These are phyloP conservation scores for Pouteria campechiana DNA, from an alignment of 179 eudicot genomes.

Conservation along the genomic window DNA sequence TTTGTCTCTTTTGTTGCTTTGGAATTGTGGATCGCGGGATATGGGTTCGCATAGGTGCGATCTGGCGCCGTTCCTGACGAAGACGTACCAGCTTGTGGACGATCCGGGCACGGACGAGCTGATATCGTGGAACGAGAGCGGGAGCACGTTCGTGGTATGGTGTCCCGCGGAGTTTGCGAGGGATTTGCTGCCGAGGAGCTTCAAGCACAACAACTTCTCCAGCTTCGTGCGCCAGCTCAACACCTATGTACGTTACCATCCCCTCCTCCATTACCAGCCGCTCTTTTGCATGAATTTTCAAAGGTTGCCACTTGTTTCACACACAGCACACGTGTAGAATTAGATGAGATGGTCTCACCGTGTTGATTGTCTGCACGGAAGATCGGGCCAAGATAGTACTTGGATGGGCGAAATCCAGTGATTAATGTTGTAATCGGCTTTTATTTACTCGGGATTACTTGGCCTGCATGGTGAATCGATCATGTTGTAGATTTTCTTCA, in stretches of 20 bases:
- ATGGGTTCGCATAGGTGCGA: constrained; percentile 66
- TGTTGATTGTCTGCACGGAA: no score
- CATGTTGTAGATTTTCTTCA: no score
- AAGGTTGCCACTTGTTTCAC: no score
- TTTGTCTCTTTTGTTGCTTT: no score
- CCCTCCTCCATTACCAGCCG: neutral
- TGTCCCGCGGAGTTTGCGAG: constrained; percentile 75
- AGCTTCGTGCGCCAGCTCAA: constrained; percentile 96
- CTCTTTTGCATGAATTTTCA: no score
- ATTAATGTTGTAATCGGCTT: no score
- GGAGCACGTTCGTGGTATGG: constrained; percentile 74
- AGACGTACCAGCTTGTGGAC: constrained; percentile 76
- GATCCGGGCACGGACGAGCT: constrained; percentile 58
- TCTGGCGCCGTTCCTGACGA: constrained; percentile 88
- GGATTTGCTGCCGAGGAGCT: constrained; percentile 71
- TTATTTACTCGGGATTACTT: no score
- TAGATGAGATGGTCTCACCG: no score
- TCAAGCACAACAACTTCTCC: constrained; percentile 94
- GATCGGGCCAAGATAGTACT: no score
- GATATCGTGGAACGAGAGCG: constrained; percentile 74
- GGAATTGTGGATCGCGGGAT: neutral
- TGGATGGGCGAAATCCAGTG: no score
- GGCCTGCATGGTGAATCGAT: no score
- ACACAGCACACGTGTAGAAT: no score
- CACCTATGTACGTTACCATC: constrained; percentile 60